Evolutionary conservation across 371 early-diverging fungal genomes (phyloP), one percentile per base, ranked within the genome.

Genomic region (Circinella minor): DNA sequence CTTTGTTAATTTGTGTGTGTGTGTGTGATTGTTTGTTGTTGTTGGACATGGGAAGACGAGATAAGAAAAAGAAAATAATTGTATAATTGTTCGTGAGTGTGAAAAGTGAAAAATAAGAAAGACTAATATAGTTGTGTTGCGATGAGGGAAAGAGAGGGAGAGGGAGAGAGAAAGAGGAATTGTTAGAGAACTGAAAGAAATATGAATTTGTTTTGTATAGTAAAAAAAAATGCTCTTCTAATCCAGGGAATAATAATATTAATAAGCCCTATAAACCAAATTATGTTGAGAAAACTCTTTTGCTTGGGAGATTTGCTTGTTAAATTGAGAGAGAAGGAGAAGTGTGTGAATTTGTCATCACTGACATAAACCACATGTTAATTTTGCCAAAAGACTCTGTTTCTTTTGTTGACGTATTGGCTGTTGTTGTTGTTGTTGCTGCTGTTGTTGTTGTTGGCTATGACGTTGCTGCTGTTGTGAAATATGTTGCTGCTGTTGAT

Each of bases 311-410:
- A 27, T 2, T 27, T 27, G 27, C 27, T 27, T 27, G 27, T 27
- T 27, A 27, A 27, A 27, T 27, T 27, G 27, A 27, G 27, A 2
- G 27, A 27, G 27, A 27, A 2, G 27, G 27, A 27, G 27, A 27
- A 27, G 27, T 27, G 27, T 27, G 27, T 27, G 27, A 1, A 11
- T 43, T 43, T 11, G 11, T 43, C 43, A 43, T 69, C 37, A 69
- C 14, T 71, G 71, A 20, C 71, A 71, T 66, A 71, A 36, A 14
- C 71, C 71, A 47, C 71, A 71, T 8, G 71, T 71, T 43, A 71
- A 59, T 37, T 62, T 66, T 34, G 71, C 39, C 71, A 66, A 55
- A 43, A 71, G 57, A 51, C 71, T 55, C 34, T 17, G 71, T 55
- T 71, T 71, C 71, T 71, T 70, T 55, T 34, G 66, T 38, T 55